These are phyloP conservation scores for Cytidiella melzeri DNA, from an alignment of 768 basidiomycete species.

Conservation along the genomic window DNA sequence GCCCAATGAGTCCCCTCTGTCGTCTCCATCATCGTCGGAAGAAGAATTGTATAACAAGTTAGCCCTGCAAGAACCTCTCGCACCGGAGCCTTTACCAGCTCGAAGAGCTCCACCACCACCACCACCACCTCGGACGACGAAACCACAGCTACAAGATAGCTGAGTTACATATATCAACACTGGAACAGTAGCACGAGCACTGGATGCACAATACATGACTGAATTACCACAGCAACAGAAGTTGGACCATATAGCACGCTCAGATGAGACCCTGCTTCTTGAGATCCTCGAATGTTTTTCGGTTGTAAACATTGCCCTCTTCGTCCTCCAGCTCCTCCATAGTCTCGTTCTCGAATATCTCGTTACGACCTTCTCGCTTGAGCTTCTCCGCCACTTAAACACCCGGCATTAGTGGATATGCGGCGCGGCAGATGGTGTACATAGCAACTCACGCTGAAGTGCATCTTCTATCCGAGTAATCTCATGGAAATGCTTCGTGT, in stretches of 20 bases:
- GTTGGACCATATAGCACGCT: conserved; percentile 9
- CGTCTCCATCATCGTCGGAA: conserved; percentile 77
- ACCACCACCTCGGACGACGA: conserved; percentile 34
- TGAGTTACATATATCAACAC: background rate
- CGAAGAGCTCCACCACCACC: conserved; percentile 40
- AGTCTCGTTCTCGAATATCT: conserved; percentile 88
- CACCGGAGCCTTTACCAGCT: conserved; percentile 21
- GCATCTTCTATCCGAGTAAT: conserved; percentile 98
- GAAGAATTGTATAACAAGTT: conserved; percentile 80
- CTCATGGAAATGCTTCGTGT: conserved; percentile 99
- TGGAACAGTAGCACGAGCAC: background rate
- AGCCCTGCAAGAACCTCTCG: conserved; percentile 63
- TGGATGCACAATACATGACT: background rate
- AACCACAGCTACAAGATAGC: conserved; percentile 12
- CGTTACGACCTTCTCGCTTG: conserved; percentile 93
- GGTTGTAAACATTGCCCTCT: conserved; percentile 97
- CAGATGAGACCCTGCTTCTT: conserved; percentile 92
- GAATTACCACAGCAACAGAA: conserved; percentile 1
- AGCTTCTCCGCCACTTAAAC: conserved; percentile 88
- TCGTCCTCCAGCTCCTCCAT: conserved; percentile 99
- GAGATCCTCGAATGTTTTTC: conserved; percentile 95
- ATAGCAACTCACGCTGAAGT: conserved; percentile 65
- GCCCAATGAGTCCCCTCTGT: conserved; percentile 53
- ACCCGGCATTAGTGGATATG: background rate
- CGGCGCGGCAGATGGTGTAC: background rate